phyloP scores from a whole-genome alignment of 768 basidiomycete genomes.

The Rhodotorula sphaerocarpa region DNA sequence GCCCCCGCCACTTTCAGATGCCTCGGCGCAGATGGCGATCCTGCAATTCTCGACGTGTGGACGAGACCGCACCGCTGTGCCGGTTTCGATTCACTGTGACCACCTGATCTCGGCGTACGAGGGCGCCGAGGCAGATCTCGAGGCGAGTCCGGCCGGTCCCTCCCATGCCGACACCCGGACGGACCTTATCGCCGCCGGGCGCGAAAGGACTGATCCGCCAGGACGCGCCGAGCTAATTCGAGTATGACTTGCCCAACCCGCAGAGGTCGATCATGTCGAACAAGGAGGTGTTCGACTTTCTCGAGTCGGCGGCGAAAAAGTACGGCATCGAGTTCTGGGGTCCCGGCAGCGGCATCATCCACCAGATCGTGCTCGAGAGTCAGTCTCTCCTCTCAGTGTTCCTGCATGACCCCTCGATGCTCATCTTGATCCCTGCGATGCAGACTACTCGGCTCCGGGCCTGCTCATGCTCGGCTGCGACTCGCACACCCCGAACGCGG shows the following conservation, averaged over 20 bases:
- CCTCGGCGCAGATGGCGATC: constrained; percentile 52
- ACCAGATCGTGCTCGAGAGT: constrained; percentile 87
- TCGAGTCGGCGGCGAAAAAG: constrained; percentile 52
- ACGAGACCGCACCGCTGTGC: constrained; percentile 68
- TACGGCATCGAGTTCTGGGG: constrained; percentile 91
- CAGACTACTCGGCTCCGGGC: constrained; percentile 48
- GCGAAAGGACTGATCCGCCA: no score
- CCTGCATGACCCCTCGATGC: no score
- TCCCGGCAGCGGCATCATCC: constrained; percentile 77
- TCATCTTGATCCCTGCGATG: no score
- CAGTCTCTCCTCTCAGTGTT: constrained; percentile 47
- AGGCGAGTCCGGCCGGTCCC: constrained; percentile 48
- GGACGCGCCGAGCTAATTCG: no score
- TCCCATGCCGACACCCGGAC: no score
- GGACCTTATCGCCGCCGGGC: no score
- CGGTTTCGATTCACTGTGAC: constrained; percentile 78
- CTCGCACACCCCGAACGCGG: constrained; percentile 96
- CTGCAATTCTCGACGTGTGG: constrained; percentile 98
- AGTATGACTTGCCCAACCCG: no score
- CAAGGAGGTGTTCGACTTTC: constrained; percentile 93
- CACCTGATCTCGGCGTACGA: constrained; percentile 91
- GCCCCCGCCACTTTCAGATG: constrained; percentile 39
- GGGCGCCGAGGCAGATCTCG: constrained; percentile 75
- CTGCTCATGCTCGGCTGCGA: constrained; percentile 54
- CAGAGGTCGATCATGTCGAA: constrained; percentile 81